These are phyloP conservation scores for Venturia asperata DNA, from an alignment of 2,329 filamentous ascomycete genomes.

Conservation along the genomic window DNA sequence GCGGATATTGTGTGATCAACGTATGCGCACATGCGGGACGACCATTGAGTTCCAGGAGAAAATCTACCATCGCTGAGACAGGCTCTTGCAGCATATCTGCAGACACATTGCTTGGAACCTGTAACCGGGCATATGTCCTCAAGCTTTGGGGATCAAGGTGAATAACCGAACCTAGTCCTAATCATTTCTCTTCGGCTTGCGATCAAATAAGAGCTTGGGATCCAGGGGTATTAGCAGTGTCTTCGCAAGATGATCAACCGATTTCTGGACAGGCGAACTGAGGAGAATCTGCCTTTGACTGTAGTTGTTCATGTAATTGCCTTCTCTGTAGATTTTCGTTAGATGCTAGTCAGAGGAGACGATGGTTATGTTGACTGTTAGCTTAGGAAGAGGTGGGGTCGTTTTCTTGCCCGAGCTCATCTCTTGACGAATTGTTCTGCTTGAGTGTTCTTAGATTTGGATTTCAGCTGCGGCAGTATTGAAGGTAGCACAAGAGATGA, in stretches of 20 bases:
- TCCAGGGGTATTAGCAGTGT: neutral
- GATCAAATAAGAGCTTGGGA: neutral
- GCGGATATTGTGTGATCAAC: neutral
- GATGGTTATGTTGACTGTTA: neutral
- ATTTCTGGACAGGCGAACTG: neutral
- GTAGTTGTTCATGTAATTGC: neutral
- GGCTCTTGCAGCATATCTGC: neutral
- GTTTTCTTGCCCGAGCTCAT: neutral
- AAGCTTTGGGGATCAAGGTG: neutral
- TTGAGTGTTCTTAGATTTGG: neutral
- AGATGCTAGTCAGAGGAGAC: neutral
- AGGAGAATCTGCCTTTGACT: neutral
- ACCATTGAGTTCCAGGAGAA: neutral
- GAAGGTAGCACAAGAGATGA: neutral
- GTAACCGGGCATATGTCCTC: neutral
- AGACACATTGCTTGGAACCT: too few species aligned
- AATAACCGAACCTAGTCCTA: neutral
- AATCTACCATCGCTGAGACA: neutral
- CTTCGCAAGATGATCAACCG: neutral
- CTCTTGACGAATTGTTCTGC: neutral
- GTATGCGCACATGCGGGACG: neutral
- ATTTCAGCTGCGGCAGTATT: neutral
- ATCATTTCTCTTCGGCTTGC: neutral
- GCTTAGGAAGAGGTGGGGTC: neutral
- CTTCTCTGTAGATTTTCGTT: neutral